A percentile compares a stretch with the other conserved stretches of the same genome.
phyloP scores from a whole-genome alignment of 2,329 filamentous ascomycete genomes.

The Colletotrichum scovillei region DNA sequence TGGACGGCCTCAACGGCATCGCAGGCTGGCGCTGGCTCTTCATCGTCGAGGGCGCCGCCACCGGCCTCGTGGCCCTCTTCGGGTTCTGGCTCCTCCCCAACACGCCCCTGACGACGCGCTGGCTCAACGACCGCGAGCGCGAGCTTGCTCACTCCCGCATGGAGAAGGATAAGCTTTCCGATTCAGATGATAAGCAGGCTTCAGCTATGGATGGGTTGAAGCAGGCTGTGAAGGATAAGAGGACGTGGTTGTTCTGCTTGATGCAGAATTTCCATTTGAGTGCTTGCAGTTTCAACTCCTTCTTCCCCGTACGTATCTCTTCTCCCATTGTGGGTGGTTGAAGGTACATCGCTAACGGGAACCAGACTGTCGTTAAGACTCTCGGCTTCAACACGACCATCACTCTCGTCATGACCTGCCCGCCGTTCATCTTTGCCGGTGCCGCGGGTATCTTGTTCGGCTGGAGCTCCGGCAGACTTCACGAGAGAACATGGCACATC shows the following conservation, averaged over 20 bases:
- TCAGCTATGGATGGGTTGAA: conserved; percentile 60
- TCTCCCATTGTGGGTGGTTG: accelerated
- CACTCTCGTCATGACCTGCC: conserved; percentile 63
- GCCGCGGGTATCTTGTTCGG: conserved; percentile 57
- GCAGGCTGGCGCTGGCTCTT: conserved; percentile 73
- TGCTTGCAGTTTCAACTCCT: conserved; percentile 59
- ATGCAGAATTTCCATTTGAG: conserved; percentile 68
- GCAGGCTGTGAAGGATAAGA: conserved; percentile 60
- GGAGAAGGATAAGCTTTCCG: conserved; percentile 62
- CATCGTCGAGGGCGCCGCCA: conserved; percentile 69
- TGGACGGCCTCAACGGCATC: conserved; percentile 66
- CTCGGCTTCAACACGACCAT: conserved; percentile 61
- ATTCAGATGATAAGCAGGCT: conserved; percentile 48
- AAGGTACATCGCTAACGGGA: neutral
- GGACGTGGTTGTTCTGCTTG: conserved; percentile 63
- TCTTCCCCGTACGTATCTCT: conserved; percentile 50
- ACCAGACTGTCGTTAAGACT: conserved; percentile 55
- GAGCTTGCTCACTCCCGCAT: conserved; percentile 59
- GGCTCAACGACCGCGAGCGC: conserved; percentile 58
- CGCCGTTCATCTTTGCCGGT: conserved; percentile 63
- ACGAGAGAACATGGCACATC: conserved; percentile 63
- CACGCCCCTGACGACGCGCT: conserved; percentile 53
- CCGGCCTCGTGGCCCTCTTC: conserved; percentile 68
- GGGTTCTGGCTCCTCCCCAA: conserved; percentile 67
- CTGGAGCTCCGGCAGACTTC: conserved; percentile 60